Evolutionary conservation across 805 yeast species (phyloP).

Genomic region (Ogataea polymorpha): DNA sequence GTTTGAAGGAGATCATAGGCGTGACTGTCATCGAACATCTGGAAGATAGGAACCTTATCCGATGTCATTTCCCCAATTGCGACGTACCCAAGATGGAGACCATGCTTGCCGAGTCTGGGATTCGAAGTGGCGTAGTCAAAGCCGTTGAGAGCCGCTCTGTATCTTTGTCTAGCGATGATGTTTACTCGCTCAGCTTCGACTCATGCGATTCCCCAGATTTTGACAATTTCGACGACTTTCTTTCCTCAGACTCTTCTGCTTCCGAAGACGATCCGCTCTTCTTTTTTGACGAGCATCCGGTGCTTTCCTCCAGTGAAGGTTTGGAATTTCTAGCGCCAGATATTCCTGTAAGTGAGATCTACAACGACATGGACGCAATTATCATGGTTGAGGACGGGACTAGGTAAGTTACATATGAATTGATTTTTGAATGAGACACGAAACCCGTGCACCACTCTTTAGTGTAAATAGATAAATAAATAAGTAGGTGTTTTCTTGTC

Average conservation of each 20-base stretch:
- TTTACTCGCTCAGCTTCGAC: not conserved
- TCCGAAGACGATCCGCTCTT: slow-evolving; percentile 3
- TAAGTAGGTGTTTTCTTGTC: slow-evolving; percentile 10
- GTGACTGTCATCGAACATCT: slow-evolving; percentile 51
- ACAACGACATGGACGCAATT: slow-evolving; percentile 10
- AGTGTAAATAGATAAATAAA: slow-evolving; percentile 1
- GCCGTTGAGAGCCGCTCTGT: not conserved
- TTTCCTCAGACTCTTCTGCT: slow-evolving; percentile 17
- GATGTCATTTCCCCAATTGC: slow-evolving; percentile 67
- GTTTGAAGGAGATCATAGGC: slow-evolving; percentile 26
- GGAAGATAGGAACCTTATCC: slow-evolving; percentile 37
- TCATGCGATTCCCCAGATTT: slow-evolving; percentile 1
- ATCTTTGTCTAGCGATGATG: not conserved
- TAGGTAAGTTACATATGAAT: slow-evolving; percentile 1
- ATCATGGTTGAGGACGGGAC: slow-evolving; percentile 7
- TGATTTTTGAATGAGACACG: not conserved
- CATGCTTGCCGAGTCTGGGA: slow-evolving; percentile 56
- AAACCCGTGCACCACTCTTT: slow-evolving; percentile 3
- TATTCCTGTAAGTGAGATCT: slow-evolving; percentile 5
- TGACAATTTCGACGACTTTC: slow-evolving; percentile 9
- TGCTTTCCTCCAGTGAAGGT: slow-evolving; percentile 16
- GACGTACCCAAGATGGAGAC: slow-evolving; percentile 55
- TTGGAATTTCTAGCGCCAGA: slow-evolving; percentile 14
- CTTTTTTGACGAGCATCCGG: slow-evolving; percentile 14
- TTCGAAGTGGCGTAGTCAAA: slow-evolving; percentile 52